phyloP scores from a whole-genome alignment of 1,284 basidiomycete genomes.

The Singerocomus rubriflavus region DNA sequence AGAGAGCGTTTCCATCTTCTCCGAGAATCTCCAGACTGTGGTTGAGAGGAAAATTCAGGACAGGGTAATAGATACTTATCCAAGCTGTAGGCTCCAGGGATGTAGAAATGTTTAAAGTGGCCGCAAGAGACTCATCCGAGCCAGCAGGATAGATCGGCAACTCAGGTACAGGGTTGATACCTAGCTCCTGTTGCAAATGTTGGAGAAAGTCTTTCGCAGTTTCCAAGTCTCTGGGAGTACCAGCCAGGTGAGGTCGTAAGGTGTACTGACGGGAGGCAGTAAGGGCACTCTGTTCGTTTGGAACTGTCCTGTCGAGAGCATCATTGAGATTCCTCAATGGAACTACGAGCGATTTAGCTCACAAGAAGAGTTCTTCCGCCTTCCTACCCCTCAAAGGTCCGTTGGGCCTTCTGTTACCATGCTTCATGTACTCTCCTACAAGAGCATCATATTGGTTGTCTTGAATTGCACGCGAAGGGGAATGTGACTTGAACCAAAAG shows the following conservation, averaged over 20 bases:
- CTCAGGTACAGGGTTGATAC: constrained; percentile 33
- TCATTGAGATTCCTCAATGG: background rate
- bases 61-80: constrained; percentile 65
- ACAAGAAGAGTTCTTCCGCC: constrained; percentile 33
- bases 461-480: constrained; percentile 3
- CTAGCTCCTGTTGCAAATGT: constrained; percentile 47
- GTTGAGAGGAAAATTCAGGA: constrained; percentile 59
- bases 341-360: constrained; percentile 4
- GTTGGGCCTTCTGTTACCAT: constrained; percentile 13
- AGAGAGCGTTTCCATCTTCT: constrained; percentile 43
- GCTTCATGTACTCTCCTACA: constrained; percentile 19
- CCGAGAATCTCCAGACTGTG: constrained; percentile 48
- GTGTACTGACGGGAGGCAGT: constrained; percentile 45
- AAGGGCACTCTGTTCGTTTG: constrained; percentile 45
- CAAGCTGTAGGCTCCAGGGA: constrained; percentile 46
- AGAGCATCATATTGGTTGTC: constrained; percentile 16
- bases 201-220: constrained; percentile 50
- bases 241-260: constrained; percentile 52
- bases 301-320: constrained; percentile 40
- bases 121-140: constrained; percentile 42
- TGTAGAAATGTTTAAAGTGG: constrained; percentile 44
- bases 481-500: constrained; percentile 12
- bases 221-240: constrained; percentile 46
- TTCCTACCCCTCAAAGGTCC: constrained; percentile 21
- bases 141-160: constrained; percentile 53